These are phyloP conservation scores for Endoconidiophora laricicola DNA, from an alignment of 2,329 filamentous ascomycete genomes.

Conservation along the genomic window DNA sequence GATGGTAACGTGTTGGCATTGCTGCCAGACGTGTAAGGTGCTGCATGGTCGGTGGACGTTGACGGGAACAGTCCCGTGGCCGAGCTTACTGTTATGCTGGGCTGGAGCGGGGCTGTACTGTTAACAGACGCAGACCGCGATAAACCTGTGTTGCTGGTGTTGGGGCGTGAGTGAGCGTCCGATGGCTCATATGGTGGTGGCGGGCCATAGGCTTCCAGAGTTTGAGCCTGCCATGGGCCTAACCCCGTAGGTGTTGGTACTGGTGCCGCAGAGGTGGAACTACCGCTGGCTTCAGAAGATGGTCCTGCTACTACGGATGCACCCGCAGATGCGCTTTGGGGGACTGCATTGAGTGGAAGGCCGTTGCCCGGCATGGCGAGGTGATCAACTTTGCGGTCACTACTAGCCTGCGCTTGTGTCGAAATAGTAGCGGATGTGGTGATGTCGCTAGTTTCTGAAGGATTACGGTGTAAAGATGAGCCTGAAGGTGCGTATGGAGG, in stretches of 20 bases:
- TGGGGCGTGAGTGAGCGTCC: slow-evolving; percentile 5
- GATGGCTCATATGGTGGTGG: slow-evolving; percentile 12
- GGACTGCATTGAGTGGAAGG: slow-evolving; percentile 3
- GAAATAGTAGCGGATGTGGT: neutral
- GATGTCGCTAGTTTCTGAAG: neutral
- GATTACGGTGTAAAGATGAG: neutral
- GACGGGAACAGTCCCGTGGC: neutral
- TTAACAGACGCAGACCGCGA: slow-evolving; percentile 3
- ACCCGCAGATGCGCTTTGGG: slow-evolving; percentile 6
- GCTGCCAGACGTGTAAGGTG: neutral
- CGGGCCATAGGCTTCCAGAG: slow-evolving; percentile 5
- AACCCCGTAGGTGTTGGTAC: neutral
- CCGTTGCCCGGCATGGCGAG: slow-evolving; percentile 11
- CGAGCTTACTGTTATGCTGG: neutral
- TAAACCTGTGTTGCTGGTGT: slow-evolving; percentile 2
- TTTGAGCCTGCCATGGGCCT: slow-evolving; percentile 2
- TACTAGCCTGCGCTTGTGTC: neutral
- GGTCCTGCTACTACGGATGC: neutral
- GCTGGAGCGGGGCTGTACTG: slow-evolving; percentile 8
- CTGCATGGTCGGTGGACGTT: neutral
- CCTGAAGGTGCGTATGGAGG: neutral
- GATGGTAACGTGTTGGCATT: no score
- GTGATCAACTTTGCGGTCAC: slow-evolving; percentile 9
- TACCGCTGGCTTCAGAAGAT: neutral
- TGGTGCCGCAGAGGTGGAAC: neutral